A percentile compares a stretch with the other conserved stretches of the same genome.
These are phyloP conservation scores for Lichtheimia hyalospora DNA, from an alignment of 371 early-diverging fungal genomes.

Conservation along the genomic window DNA sequence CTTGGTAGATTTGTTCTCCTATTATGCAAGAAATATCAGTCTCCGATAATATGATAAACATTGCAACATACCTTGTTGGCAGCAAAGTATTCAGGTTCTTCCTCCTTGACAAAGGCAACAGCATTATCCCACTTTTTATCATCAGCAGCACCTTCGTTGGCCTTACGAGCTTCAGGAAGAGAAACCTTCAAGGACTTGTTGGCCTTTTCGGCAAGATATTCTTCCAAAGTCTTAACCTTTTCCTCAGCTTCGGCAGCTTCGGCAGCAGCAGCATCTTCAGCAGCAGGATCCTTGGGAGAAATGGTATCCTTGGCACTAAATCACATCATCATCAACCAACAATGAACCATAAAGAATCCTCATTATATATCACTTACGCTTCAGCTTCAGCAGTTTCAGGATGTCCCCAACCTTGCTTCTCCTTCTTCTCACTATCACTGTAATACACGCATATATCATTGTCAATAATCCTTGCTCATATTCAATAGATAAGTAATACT, in stretches of 20 bases:
- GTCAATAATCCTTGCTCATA: not conserved
- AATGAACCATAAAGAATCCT: not conserved
- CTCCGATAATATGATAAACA: not conserved
- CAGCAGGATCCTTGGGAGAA: constrained; percentile 40
- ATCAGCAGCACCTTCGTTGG: constrained; percentile 78
- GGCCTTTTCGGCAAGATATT: constrained; percentile 75
- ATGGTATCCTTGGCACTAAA: constrained; percentile 32
- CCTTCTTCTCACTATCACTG: constrained; percentile 84
- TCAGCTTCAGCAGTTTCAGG: constrained; percentile 47
- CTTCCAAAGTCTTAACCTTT: constrained; percentile 73
- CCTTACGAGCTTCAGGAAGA: constrained; percentile 69
- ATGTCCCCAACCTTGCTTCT: constrained; percentile 81
- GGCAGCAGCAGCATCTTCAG: constrained; percentile 37
- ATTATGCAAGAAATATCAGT: constrained; percentile 6
- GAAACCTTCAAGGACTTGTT: constrained; percentile 65
- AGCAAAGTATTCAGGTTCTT: constrained; percentile 63
- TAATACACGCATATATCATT: not conserved
- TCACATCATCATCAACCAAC: not conserved
- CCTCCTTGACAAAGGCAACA: constrained; percentile 68
- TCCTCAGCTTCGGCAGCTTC: constrained; percentile 65
- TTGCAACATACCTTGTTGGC: constrained; percentile 59
- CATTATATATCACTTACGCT: constrained; percentile 21
- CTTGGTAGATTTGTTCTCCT: constrained; percentile 53
- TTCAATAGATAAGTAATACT: too few species aligned
- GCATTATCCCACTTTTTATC: constrained; percentile 78